Percentiles rank a stretch among this genome's conserved stretches.
These are phyloP conservation scores for Musa beccarii DNA, from an alignment of 176 grass and related monocot species.

Conservation along the genomic window DNA sequence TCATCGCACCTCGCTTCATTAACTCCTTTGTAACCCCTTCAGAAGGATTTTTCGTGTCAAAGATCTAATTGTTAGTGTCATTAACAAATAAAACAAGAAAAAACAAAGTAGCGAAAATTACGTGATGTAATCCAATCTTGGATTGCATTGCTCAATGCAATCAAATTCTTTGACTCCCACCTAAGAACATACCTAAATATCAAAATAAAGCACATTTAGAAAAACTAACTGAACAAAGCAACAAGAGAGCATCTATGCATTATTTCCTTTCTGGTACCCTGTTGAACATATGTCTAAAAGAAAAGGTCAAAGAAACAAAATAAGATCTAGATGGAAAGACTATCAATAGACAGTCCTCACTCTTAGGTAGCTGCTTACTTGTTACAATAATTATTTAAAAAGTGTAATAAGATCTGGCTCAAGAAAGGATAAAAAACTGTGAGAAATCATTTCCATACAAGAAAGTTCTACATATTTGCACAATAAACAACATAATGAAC, in stretches of 20 bases:
- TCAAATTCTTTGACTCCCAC: slow-evolving; percentile 79
- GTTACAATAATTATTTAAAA: no score
- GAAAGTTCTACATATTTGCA: no score
- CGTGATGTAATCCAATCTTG: slow-evolving; percentile 82
- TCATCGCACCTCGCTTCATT: slow-evolving; percentile 82
- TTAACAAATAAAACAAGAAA: not conserved
- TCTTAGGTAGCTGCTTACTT: no score
- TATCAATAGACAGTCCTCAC: no score
- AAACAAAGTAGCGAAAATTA: slow-evolving; percentile 30
- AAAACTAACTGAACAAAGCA: not conserved
- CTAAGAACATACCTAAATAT: slow-evolving; percentile 66
- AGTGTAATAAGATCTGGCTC: no score
- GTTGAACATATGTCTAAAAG: no score
- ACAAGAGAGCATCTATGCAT: not conserved
- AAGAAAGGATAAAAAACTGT: no score
- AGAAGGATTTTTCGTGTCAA: not conserved
- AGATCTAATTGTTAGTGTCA: not conserved
- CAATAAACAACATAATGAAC: no score
- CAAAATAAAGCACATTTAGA: slow-evolving; percentile 2
- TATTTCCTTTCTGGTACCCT: no score
- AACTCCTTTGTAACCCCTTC: slow-evolving; percentile 60
- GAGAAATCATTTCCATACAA: no score
- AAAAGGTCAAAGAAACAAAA: no score
- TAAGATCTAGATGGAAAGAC: no score
- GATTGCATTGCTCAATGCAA: slow-evolving; percentile 69